These are phyloP conservation scores for Dioscorea alata DNA, from an alignment of 106 monocot genomes.

Conservation along the genomic window DNA sequence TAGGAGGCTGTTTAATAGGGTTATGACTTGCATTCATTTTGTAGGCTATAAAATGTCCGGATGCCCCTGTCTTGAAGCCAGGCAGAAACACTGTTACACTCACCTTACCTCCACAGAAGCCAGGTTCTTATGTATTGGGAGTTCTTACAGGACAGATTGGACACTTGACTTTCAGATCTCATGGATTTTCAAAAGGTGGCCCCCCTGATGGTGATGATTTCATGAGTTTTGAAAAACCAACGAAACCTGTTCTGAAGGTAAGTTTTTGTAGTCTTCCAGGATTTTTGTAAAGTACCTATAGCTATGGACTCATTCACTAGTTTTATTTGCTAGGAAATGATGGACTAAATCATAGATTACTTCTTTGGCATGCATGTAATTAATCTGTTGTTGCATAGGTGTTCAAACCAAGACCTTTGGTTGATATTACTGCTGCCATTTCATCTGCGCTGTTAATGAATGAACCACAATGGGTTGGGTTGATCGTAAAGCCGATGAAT, in stretches of 20 bases:
- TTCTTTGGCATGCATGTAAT: conserved; percentile 1
- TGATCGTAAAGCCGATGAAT: conserved; percentile 70
- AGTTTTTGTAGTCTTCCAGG: too few relatives aligned
- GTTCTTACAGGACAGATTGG: conserved; percentile 97
- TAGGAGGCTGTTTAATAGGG: too few relatives aligned
- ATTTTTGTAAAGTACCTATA: background rate
- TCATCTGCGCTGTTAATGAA: conserved; percentile 93
- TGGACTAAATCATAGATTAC: background rate
- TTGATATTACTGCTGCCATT: conserved; percentile 76
- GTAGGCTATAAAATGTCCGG: conserved; percentile 75
- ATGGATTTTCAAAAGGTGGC: conserved; percentile 88
- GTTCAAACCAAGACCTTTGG: conserved; percentile 76
- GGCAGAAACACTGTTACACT: conserved; percentile 77
- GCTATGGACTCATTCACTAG: background rate
- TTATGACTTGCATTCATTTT: conserved; percentile 1
- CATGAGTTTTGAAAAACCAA: conserved; percentile 97
- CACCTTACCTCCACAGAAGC: conserved; percentile 75
- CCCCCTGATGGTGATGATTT: conserved; percentile 94
- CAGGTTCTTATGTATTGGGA: conserved; percentile 92
- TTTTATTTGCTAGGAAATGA: background rate
- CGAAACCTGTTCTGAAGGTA: conserved; percentile 93
- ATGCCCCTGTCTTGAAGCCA: conserved; percentile 60
- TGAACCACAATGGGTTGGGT: conserved; percentile 91
- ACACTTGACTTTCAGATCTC: conserved; percentile 84
- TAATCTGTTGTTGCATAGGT: conserved; percentile 36